Conservation (phyloP, 1,139 yeast species). For the Entelexis paramagnoliae region DNA sequence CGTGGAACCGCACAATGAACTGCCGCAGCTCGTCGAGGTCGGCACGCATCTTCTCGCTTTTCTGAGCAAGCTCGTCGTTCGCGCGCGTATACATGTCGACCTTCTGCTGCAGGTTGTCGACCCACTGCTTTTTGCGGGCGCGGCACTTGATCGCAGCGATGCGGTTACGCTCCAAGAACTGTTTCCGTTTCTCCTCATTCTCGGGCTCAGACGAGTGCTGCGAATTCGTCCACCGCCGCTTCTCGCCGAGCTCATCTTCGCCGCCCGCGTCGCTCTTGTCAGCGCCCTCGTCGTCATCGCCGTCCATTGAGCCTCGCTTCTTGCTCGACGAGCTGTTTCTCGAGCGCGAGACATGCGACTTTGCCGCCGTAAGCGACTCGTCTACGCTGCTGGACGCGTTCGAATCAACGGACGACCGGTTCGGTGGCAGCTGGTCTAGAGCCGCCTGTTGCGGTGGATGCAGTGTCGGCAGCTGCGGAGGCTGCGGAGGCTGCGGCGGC, state of each 20-base stretch:
- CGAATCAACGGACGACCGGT: not conserved
- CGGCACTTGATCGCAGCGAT: conserved; percentile 95
- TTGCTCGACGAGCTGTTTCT: not conserved
- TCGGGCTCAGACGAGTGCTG: conserved; percentile 1
- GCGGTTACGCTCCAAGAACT: conserved; percentile 79
- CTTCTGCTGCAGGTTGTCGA: conserved; percentile 73
- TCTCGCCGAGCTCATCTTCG: not conserved
- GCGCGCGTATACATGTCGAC: conserved; percentile 58
- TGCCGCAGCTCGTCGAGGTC: conserved; percentile 21
- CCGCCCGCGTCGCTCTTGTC: not conserved
- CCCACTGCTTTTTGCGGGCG: conserved; percentile 83
- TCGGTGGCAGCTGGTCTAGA: not conserved
- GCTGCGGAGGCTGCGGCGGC: not conserved
- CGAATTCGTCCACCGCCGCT: conserved; percentile 2
- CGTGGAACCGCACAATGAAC: conserved; percentile 17
- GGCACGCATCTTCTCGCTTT: conserved; percentile 33
- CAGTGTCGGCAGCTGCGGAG: not conserved
- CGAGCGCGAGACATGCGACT: not conserved
- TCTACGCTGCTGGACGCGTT: not conserved
- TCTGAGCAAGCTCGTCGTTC: conserved; percentile 54
- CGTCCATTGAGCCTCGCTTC: not conserved
- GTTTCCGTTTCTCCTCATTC: conserved; percentile 61
- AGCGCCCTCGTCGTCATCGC: not conserved
- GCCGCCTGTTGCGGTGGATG: no score
- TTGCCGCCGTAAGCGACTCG: not conserved